Percentiles rank a stretch among this genome's conserved stretches.
Conservation (phyloP, 2,329 filamentous ascomycete species). For the Hypomyces perniciosus region DNA sequence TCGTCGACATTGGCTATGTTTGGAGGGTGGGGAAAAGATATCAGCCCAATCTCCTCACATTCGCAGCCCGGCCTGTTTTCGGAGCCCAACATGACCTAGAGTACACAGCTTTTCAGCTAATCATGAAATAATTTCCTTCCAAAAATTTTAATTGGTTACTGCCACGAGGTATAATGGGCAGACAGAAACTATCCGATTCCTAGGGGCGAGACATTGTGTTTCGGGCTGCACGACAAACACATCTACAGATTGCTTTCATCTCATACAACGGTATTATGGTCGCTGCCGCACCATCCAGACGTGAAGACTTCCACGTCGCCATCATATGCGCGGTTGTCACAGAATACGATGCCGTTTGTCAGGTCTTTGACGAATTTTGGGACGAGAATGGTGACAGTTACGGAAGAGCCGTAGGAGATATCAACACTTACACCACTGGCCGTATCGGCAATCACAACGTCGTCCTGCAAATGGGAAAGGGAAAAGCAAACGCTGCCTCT, state of each 20-base stretch:
- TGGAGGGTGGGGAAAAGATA: too few species aligned
- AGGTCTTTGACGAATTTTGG: slow-evolving; percentile 15
- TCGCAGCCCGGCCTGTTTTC: too few species aligned
- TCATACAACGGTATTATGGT: neutral
- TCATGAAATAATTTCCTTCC: too few species aligned
- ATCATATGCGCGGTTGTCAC: slow-evolving; percentile 12
- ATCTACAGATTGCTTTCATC: neutral
- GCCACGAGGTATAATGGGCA: too few species aligned
- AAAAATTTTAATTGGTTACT: too few species aligned
- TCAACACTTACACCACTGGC: slow-evolving; percentile 19
- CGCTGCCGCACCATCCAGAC: neutral
- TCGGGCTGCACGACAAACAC: neutral
- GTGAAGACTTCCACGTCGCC: slow-evolving; percentile 10
- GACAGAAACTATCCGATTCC: too few species aligned
- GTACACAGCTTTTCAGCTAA: too few species aligned
- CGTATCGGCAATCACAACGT: slow-evolving; percentile 21
- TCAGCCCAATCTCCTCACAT: too few species aligned
- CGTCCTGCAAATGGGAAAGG: slow-evolving; percentile 27
- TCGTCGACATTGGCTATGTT: too few species aligned
- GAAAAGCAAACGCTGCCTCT: slow-evolving; percentile 23
- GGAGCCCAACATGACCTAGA: too few species aligned
- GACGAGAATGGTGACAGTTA: slow-evolving; percentile 10
- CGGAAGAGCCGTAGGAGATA: slow-evolving; percentile 11
- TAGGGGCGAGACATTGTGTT: too few species aligned
- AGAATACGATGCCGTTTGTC: slow-evolving; percentile 12